These are phyloP conservation scores for Globisporangium cederbergense DNA, from an alignment of 352 stramenopile genomes.

Conservation along the genomic window DNA sequence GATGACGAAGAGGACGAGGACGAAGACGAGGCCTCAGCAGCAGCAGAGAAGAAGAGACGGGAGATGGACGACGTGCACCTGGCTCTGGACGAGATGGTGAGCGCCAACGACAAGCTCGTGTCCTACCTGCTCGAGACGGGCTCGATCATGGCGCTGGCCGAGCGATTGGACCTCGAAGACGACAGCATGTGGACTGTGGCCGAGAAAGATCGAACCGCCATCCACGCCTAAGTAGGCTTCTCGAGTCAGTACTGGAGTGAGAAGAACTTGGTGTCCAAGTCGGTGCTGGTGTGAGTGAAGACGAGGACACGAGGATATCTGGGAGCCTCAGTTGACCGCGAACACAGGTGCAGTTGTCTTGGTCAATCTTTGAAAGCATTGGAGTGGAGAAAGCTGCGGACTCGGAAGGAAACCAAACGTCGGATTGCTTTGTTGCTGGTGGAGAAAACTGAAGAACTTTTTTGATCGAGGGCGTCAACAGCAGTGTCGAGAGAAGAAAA, in stretches of 20 bases:
- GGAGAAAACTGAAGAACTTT: not conserved
- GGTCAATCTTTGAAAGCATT: too few species aligned
- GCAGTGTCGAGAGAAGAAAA: not conserved
- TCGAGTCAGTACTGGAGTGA: too few species aligned
- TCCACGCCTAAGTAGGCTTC: slow-evolving; percentile 47
- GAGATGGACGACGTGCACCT: slow-evolving; percentile 26
- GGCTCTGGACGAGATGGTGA: slow-evolving; percentile 80
- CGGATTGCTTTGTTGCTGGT: not conserved
- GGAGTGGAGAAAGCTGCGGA: not conserved
- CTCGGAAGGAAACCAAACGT: not conserved
- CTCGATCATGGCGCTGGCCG: slow-evolving; percentile 81
- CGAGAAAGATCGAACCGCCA: slow-evolving; percentile 82
- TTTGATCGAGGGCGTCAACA: not conserved
- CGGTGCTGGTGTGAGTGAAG: too few species aligned
- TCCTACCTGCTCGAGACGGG: slow-evolving; percentile 84
- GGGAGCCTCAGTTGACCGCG: too few species aligned
- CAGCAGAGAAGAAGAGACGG: slow-evolving; percentile 20
- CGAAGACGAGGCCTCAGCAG: slow-evolving; percentile 25
- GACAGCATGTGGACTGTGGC: slow-evolving; percentile 82
- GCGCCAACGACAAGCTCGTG: slow-evolving; percentile 80
- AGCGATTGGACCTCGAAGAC: slow-evolving; percentile 78
- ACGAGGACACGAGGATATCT: too few species aligned
- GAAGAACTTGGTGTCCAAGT: too few species aligned
- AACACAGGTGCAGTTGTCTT: too few species aligned
- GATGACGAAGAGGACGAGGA: slow-evolving; percentile 32